Evolutionary conservation across 139 green algal genomes (phyloP).

Genomic region (Spirogloea muscicola): DNA sequence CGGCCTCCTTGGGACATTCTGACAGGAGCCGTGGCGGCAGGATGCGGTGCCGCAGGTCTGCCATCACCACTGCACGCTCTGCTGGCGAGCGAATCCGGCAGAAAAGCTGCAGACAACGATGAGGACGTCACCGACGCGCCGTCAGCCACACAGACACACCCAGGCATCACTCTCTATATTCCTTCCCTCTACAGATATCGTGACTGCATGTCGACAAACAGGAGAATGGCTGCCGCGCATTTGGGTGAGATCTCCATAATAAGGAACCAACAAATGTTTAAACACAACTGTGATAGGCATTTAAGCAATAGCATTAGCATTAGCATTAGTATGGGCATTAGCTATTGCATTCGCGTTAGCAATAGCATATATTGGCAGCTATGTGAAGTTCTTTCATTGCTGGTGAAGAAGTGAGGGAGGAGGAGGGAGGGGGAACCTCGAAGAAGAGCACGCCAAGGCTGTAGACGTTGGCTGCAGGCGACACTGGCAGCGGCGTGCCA

Average conservation of each 20-base stretch:
- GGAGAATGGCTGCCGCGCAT: too few relatives aligned
- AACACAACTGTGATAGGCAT: too few relatives aligned
- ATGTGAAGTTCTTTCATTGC: too few relatives aligned
- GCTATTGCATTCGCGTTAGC: too few relatives aligned
- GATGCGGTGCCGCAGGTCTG: conserved; percentile 39
- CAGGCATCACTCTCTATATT: background rate
- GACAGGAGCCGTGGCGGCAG: conserved; percentile 31
- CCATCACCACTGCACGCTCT: conserved; percentile 5
- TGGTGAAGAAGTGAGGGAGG: too few relatives aligned
- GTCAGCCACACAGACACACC: background rate
- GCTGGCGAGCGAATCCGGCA: background rate
- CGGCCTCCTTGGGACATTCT: conserved; percentile 31
- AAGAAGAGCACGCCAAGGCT: conserved; percentile 45
- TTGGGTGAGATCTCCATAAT: too few relatives aligned
- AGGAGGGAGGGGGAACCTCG: too few relatives aligned
- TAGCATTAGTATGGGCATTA: too few relatives aligned
- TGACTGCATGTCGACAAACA: conserved; percentile 5
- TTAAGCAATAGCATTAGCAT: too few relatives aligned
- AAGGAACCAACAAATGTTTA: too few relatives aligned
- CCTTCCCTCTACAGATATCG: background rate
- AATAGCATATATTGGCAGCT: too few relatives aligned
- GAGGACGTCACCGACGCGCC: background rate
- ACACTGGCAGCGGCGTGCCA: too few relatives aligned
- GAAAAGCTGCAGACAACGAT: conserved; percentile 24
- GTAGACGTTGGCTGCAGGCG: conserved; percentile 23